Conservation (phyloP, 2,329 filamentous ascomycete species). For the Penicillium frequentans region DNA sequence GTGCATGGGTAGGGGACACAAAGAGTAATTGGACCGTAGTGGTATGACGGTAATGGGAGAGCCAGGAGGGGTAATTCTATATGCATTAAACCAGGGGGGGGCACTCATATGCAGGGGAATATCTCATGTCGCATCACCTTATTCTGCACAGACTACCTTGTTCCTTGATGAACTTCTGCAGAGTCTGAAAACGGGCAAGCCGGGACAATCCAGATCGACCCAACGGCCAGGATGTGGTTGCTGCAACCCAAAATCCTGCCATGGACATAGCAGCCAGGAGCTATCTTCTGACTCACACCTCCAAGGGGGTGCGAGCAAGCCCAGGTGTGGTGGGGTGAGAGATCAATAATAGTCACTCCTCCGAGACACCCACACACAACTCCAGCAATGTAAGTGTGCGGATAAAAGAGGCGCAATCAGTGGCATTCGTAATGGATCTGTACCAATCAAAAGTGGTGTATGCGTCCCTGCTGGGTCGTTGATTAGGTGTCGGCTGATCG, state of each 20-base stretch:
- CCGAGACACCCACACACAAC: conserved; percentile 16
- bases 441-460: conserved; percentile 12
- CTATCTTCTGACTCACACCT: conserved; percentile 12
- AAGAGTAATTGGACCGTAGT: neutral
- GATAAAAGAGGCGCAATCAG: conserved; percentile 1
- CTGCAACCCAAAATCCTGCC: neutral
- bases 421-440: conserved; percentile 10
- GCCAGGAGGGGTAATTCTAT: neutral
- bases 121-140: neutral
- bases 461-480: conserved; percentile 11
- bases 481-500: conserved; percentile 27
- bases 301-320: neutral
- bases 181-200: neutral
- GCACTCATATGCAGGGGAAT: neutral
- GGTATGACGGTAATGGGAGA: neutral
- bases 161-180: neutral
- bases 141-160: neutral
- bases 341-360: conserved; percentile 5
- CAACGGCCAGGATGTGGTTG: neutral
- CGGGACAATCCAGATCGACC: conserved; percentile 1
- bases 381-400: neutral
- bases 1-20: too few species aligned
- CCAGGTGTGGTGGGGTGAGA: conserved; percentile 6
- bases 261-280: neutral
- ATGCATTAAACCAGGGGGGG: neutral